Conservation (phyloP, 768 basidiomycete genomes). For the Lactifluus hygrophoroides region DNA sequence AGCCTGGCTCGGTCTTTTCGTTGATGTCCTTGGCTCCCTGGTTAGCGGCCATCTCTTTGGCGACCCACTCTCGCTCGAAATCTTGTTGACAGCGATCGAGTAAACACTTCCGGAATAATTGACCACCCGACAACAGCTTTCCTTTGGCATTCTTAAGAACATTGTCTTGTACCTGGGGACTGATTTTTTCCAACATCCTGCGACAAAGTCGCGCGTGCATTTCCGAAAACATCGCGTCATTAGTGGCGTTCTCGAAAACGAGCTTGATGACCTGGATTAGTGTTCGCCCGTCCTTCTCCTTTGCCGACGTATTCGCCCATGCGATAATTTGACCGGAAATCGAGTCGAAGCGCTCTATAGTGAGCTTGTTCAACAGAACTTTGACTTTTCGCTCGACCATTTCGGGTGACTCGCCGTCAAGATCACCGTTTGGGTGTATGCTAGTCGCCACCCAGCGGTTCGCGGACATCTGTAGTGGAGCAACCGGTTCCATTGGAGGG, state of each 20-base stretch:
- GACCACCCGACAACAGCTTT: constrained; percentile 83
- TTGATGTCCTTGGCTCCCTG: constrained; percentile 50
- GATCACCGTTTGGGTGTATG: constrained; percentile 34
- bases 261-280: constrained; percentile 94
- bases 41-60: constrained; percentile 80
- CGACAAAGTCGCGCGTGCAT: constrained; percentile 96
- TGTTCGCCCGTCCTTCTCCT: constrained; percentile 88
- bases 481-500: constrained; percentile 53
- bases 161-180: constrained; percentile 79
- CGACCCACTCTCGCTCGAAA: constrained; percentile 92
- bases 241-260: constrained; percentile 95
- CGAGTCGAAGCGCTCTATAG: constrained; percentile 92
- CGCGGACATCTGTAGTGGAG: constrained; percentile 62
- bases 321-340: constrained; percentile 92
- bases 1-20: constrained; percentile 26
- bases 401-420: constrained; percentile 67
- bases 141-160: constrained; percentile 73
- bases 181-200: constrained; percentile 93
- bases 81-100: constrained; percentile 96
- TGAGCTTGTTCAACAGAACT: constrained; percentile 86
- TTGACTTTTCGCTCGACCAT: constrained; percentile 92
- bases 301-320: constrained; percentile 91
- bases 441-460: constrained; percentile 73
- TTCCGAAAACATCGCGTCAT: constrained; percentile 91
- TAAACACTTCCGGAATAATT: constrained; percentile 94